Evolutionary conservation across 495 filamentous ascomycete species (phyloP).

Genomic region (Platismatia glauca): DNA sequence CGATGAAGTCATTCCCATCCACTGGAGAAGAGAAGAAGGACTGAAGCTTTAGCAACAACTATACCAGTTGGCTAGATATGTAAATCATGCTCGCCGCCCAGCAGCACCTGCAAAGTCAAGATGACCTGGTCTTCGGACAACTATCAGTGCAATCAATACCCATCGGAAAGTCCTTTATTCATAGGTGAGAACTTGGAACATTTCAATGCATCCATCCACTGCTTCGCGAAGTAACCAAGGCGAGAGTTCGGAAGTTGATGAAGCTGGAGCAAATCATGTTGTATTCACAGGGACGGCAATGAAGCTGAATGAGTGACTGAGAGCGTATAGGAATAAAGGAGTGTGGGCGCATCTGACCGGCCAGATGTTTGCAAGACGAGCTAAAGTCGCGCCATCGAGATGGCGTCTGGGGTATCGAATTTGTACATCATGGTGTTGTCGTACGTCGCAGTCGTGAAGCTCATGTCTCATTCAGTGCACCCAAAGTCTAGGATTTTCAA

Average conservation of each 20-base stretch:
- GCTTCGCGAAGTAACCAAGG: slow-evolving; percentile 10
- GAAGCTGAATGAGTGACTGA: not conserved
- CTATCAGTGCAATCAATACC: not conserved
- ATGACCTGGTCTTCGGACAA: not conserved
- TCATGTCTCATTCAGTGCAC: not conserved
- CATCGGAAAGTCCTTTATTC: not conserved
- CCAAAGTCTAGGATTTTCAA: not conserved
- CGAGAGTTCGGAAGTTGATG: not conserved
- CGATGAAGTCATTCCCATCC: not conserved
- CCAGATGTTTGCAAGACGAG: not conserved
- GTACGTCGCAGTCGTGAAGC: not conserved
- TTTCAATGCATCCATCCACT: not conserved
- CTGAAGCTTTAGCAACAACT: not conserved
- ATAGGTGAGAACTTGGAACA: not conserved
- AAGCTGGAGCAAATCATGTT: not conserved
- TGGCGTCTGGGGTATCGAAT: not conserved
- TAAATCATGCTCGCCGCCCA: slow-evolving; percentile 9
- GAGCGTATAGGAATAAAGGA: not conserved
- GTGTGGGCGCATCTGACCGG: not conserved
- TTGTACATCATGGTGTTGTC: not conserved
- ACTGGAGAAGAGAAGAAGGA: not conserved
- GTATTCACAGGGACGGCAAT: not conserved
- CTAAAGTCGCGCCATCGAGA: not conserved
- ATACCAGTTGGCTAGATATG: slow-evolving; percentile 8
- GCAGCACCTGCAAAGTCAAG: slow-evolving; percentile 4